A percentile compares a stretch with the other conserved stretches of the same genome.
Conservation (phyloP, 768 basidiomycete genomes). For the Suillus cothurnatus region DNA sequence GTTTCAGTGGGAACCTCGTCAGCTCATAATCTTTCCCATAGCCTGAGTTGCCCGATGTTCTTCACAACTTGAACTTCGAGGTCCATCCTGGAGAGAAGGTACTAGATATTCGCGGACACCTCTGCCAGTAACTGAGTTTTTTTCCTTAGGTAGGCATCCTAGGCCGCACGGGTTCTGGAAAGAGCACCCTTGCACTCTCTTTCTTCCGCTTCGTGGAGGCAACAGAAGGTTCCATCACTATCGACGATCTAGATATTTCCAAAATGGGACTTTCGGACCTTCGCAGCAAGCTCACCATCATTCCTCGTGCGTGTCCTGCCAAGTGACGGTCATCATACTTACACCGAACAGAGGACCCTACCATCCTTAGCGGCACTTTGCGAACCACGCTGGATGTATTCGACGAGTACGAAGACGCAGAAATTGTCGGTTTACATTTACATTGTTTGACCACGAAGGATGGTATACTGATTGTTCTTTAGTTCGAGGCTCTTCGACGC, state of each 20-base stretch:
- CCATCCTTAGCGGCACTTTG: conserved; percentile 80
- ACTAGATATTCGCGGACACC: not conserved
- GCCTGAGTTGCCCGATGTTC: conserved; percentile 86
- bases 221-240: conserved; percentile 67
- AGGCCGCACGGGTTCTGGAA: conserved; percentile 72
- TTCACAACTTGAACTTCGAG: conserved; percentile 78
- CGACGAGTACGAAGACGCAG: conserved; percentile 79
- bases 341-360: conserved; percentile 72
- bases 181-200: conserved; percentile 79
- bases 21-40: conserved; percentile 27
- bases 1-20: conserved; percentile 2
- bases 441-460: not conserved
- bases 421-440: conserved; percentile 58
- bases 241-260: conserved; percentile 82
- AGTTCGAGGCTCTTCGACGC: conserved; percentile 84
- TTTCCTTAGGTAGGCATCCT: conserved; percentile 61
- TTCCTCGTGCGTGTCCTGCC: conserved; percentile 56
- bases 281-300: conserved; percentile 74
- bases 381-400: conserved; percentile 86
- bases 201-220: conserved; percentile 94
- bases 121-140: not conserved
- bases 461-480: conserved; percentile 3
- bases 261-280: conserved; percentile 82
- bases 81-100: conserved; percentile 79
- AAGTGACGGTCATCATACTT: not conserved